Conservation (phyloP, 2,329 filamentous ascomycete species). For the Fusarium proliferatum region DNA sequence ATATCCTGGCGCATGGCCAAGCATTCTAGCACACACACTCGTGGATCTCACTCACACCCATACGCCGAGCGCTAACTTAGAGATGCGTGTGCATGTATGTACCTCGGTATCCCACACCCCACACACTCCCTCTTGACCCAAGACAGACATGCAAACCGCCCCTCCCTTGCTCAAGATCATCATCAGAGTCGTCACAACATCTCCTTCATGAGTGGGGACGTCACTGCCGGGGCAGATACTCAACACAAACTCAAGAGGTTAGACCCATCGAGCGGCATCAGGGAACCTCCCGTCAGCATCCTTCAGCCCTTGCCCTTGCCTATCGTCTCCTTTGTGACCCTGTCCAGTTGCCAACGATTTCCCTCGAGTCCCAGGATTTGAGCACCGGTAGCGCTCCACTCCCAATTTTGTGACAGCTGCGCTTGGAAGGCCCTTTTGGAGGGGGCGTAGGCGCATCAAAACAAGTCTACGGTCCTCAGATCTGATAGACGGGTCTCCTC, state of each 20-base stretch:
- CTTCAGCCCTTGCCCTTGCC: constrained; percentile 33
- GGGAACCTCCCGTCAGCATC: constrained; percentile 40
- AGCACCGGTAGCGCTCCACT: constrained; percentile 38
- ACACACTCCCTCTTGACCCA: constrained; percentile 1
- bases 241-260: constrained; percentile 32
- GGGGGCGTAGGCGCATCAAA: constrained; percentile 40
- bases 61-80: constrained; percentile 3
- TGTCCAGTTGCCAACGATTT: constrained; percentile 31
- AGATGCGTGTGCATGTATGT: constrained; percentile 1
- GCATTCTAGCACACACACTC: constrained; percentile 39
- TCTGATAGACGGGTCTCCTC: constrained; percentile 46
- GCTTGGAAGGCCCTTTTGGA: constrained; percentile 35
- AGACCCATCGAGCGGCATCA: constrained; percentile 38
- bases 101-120: constrained; percentile 25
- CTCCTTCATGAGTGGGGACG: constrained; percentile 33
- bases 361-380: constrained; percentile 44
- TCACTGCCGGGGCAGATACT: constrained; percentile 43
- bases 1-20: constrained; percentile 42
- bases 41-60: constrained; percentile 42
- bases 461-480: constrained; percentile 41
- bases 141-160: constrained; percentile 21
- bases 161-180: constrained; percentile 42
- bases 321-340: constrained; percentile 33
- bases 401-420: constrained; percentile 45
- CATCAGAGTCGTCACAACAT: constrained; percentile 37